Evolutionary conservation across 163 green algal genomes (phyloP).

Genomic region (Scenedesmus sp.): DNA sequence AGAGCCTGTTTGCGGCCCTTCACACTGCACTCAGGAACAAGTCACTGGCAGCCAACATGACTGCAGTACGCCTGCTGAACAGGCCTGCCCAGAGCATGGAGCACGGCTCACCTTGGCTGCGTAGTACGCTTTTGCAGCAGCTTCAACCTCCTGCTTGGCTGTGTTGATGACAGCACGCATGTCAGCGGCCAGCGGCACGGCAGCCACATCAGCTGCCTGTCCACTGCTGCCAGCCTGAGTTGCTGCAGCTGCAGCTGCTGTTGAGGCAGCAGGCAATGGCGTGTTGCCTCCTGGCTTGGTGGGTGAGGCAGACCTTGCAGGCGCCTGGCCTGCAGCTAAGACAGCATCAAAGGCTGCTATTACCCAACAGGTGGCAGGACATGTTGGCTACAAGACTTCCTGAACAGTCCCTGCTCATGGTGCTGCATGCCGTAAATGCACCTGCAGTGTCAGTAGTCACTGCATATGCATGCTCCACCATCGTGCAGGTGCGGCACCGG

Average conservation of each 20-base stretch:
- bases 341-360: neutral
- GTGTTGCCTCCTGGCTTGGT: neutral
- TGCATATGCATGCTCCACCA: no score
- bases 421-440: neutral
- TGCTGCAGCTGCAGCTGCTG: constrained; percentile 3
- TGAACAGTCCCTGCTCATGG: neutral
- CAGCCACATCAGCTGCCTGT: neutral
- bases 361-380: neutral
- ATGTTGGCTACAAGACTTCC: neutral
- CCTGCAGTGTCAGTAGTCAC: no score
- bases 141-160: constrained; percentile 60
- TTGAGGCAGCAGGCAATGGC: neutral
- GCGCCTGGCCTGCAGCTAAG: neutral
- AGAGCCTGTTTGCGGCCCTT: neutral
- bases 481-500: no score
- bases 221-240: neutral
- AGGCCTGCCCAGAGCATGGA: neutral
- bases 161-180: constrained; percentile 58
- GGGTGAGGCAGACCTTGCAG: constrained; percentile 12
- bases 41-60: no score
- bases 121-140: constrained; percentile 61
- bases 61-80: no score
- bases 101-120: constrained; percentile 52
- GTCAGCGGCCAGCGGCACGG: constrained; percentile 33
- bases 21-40: neutral